phyloP scores from a whole-genome alignment of 163 green algal genomes.

The Coccomyxa subellipsoidea region DNA sequence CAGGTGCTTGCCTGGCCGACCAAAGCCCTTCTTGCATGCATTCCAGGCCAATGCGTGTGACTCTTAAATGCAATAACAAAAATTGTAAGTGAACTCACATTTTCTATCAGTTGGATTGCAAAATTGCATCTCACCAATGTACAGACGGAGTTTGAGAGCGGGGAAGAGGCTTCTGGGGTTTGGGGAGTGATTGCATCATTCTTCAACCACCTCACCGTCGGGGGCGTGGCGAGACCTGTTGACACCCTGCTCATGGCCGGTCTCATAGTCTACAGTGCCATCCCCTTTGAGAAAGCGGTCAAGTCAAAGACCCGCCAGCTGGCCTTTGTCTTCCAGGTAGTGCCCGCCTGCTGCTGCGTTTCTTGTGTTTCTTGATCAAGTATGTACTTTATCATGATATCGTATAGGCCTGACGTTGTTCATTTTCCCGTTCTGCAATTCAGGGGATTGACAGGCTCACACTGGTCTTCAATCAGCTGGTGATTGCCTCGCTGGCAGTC shows the following conservation, averaged over 20 bases:
- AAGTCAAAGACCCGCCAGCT: not conserved
- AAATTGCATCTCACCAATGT: not conserved
- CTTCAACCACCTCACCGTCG: not conserved
- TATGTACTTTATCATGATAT: no score
- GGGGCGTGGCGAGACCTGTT: not conserved
- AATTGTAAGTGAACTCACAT: not conserved
- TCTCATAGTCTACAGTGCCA: not conserved
- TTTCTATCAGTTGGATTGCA: not conserved
- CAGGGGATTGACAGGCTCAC: conserved; percentile 13
- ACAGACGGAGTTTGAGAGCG: not conserved
- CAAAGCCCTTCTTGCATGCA: no score
- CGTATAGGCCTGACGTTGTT: no score
- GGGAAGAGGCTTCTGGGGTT: not conserved
- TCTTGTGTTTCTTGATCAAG: no score
- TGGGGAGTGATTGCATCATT: not conserved
- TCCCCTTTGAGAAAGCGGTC: not conserved
- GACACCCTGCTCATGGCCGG: conserved; percentile 7
- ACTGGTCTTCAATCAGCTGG: conserved; percentile 11
- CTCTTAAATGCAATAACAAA: not conserved
- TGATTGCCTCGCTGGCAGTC: conserved; percentile 12
- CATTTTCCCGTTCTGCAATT: no score
- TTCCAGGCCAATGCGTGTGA: not conserved
- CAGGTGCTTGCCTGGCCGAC: not conserved
- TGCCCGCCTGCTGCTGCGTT: not conserved
- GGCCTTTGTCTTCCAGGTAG: conserved; percentile 8